These are phyloP conservation scores for Talaromyces proteolyticus DNA, from an alignment of 495 filamentous ascomycete genomes.

Conservation along the genomic window DNA sequence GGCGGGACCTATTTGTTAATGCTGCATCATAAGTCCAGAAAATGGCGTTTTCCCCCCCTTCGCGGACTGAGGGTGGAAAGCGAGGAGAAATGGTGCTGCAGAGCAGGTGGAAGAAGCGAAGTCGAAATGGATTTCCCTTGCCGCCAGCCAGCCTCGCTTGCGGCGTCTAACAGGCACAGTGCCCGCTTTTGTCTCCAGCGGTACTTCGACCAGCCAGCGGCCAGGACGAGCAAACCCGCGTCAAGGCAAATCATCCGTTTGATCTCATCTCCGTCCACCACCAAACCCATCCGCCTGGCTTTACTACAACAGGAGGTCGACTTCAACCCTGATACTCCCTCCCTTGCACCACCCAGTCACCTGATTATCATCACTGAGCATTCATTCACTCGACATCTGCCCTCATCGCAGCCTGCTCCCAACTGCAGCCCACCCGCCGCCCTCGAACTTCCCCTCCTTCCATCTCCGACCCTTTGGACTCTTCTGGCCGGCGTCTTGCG, in stretches of 20 bases:
- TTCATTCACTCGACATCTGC: not conserved
- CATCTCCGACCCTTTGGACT: slow-evolving; percentile 6
- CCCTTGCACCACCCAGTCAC: slow-evolving; percentile 19
- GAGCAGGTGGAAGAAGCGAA: too few relatives aligned
- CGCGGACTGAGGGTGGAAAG: too few relatives aligned
- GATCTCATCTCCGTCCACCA: not conserved
- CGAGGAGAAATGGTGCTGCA: too few relatives aligned
- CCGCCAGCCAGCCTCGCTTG: slow-evolving; percentile 13
- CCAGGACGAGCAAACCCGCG: slow-evolving; percentile 18
- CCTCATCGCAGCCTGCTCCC: not conserved
- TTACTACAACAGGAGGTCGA: not conserved
- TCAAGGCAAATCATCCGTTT: slow-evolving; percentile 14
- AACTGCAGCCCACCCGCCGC: slow-evolving; percentile 7
- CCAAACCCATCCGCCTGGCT: not conserved
- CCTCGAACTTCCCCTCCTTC: slow-evolving; percentile 17
- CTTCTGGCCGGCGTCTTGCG: not conserved
- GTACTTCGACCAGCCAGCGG: slow-evolving; percentile 39
- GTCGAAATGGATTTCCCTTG: too few relatives aligned
- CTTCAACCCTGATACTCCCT: not conserved
- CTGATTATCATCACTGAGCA: slow-evolving; percentile 20
- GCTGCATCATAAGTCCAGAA: too few relatives aligned
- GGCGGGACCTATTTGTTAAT: too few relatives aligned
- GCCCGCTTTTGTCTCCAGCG: slow-evolving; percentile 31
- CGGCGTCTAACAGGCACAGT: slow-evolving; percentile 31
- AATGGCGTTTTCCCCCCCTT: too few relatives aligned